Percentiles rank a stretch among this genome's conserved stretches.
Evolutionary conservation across 2,329 filamentous ascomycete species (phyloP).

Genomic region (Saccharata proteae): DNA sequence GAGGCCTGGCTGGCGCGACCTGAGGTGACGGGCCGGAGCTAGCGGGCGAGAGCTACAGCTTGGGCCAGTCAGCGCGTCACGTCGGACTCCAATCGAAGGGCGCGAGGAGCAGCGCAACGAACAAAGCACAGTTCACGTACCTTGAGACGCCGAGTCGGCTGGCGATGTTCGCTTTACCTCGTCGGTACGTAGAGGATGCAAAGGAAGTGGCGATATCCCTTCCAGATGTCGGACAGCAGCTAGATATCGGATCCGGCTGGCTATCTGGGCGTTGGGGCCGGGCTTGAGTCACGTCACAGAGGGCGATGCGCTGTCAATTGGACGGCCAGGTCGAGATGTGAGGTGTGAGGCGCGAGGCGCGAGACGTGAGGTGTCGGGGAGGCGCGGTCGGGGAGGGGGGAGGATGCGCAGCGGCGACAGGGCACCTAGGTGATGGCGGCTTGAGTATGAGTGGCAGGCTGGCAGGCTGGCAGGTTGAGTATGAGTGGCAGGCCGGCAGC

Average conservation of each 20-base stretch:
- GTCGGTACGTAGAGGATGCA: conserved; percentile 13
- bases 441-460: conserved; percentile 1
- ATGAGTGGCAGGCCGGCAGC: conserved; percentile 4
- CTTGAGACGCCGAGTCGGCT: conserved; percentile 14
- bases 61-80: conserved; percentile 18
- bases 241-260: conserved; percentile 17
- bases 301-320: conserved; percentile 31
- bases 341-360: conserved; percentile 19
- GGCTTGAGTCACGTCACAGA: conserved; percentile 24
- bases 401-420: too few species aligned
- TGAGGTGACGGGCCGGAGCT: conserved; percentile 13
- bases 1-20: conserved; percentile 17
- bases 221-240: conserved; percentile 24
- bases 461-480: background rate
- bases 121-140: conserved; percentile 11
- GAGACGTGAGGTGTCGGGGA: conserved; percentile 3
- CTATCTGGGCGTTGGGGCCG: conserved; percentile 18
- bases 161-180: conserved; percentile 12
- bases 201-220: conserved; percentile 14
- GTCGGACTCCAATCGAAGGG: conserved; percentile 19
- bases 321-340: conserved; percentile 22
- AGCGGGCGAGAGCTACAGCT: conserved; percentile 22
- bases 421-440: too few species aligned
- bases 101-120: conserved; percentile 7
- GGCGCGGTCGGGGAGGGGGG: background rate